Percentiles rank a stretch among this genome's conserved stretches.
These are phyloP conservation scores for Entelexis sorbosivorans DNA, from an alignment of 1,139 yeast genomes.

Conservation along the genomic window DNA sequence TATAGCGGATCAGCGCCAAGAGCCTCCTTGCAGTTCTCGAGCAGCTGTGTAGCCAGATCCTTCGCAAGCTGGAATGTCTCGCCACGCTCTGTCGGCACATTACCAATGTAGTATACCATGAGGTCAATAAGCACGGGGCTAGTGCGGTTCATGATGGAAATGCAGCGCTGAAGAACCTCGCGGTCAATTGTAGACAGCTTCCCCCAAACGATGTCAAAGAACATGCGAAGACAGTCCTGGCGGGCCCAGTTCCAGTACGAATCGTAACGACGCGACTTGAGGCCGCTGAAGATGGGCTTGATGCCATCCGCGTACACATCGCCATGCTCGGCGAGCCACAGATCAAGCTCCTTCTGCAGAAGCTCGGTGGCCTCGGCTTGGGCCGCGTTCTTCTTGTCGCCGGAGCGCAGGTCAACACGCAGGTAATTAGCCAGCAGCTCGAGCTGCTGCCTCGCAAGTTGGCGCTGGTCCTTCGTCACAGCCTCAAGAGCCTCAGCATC, in stretches of 20 bases:
- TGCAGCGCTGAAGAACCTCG: constrained; percentile 92
- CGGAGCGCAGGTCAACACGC: constrained; percentile 81
- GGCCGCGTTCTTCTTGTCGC: constrained; percentile 73
- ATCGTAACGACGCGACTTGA: constrained; percentile 92
- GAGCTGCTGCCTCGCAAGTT: constrained; percentile 86
- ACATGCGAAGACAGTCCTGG: constrained; percentile 89
- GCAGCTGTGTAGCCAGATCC: constrained; percentile 80
- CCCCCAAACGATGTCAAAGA: constrained; percentile 92
- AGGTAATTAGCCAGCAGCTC: constrained; percentile 91
- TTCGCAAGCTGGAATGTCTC: constrained; percentile 81
- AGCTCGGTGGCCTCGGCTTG: constrained; percentile 80
- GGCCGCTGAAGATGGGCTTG: constrained; percentile 76
- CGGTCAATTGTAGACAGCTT: constrained; percentile 81
- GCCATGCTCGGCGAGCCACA: constrained; percentile 91
- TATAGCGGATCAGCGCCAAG: constrained; percentile 74
- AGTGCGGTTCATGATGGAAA: constrained; percentile 94
- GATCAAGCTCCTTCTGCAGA: constrained; percentile 80
- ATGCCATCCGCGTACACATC: constrained; percentile 90
- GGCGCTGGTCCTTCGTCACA: constrained; percentile 77
- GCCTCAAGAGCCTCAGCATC: constrained; percentile 96
- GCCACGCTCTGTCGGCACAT: constrained; percentile 81
- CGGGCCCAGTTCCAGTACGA: constrained; percentile 99
- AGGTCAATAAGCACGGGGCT: constrained; percentile 87
- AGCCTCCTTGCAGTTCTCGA: constrained; percentile 90
- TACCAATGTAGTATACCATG: constrained; percentile 95